Evolutionary conservation across 202 grass and related monocot genomes (phyloP).

Genomic region (Zizania palustris): DNA sequence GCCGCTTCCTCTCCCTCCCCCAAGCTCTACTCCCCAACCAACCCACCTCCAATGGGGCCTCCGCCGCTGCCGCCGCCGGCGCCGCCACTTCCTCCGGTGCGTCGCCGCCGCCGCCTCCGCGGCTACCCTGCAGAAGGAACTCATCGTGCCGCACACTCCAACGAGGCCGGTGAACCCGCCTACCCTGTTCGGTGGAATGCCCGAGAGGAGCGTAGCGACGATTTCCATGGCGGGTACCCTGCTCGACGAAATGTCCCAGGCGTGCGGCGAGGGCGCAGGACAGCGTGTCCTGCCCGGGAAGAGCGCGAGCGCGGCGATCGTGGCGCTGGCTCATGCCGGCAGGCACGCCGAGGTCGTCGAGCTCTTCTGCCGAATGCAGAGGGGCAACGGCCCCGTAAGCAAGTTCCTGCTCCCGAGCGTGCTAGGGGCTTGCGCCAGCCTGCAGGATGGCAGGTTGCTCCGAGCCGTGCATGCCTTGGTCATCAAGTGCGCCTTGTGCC

Average conservation of each 20-base stretch:
- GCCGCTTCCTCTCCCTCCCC: constrained; percentile 17
- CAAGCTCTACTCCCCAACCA: constrained; percentile 16
- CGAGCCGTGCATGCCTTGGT: constrained; percentile 40
- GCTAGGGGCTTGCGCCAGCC: constrained; percentile 37
- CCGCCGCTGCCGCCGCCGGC: constrained; percentile 7
- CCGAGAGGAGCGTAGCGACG: constrained; percentile 4
- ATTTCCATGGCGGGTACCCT: background rate
- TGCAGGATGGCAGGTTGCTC: constrained; percentile 42
- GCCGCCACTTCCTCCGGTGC: constrained; percentile 27
- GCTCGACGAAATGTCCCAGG: constrained; percentile 18
- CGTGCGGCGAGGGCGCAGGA: background rate
- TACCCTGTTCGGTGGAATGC: constrained; percentile 39
- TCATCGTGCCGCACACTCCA: background rate
- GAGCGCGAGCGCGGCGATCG: constrained; percentile 41
- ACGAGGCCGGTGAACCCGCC: constrained; percentile 3
- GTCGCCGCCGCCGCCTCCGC: constrained; percentile 17
- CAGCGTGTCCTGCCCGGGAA: constrained; percentile 25
- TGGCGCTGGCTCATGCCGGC: constrained; percentile 48
- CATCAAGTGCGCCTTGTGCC: constrained; percentile 43
- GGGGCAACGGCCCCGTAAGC: constrained; percentile 18
- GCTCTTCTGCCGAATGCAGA: constrained; percentile 45
- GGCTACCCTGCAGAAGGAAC: constrained; percentile 29
- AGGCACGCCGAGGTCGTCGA: constrained; percentile 40
- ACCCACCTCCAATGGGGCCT: constrained; percentile 26
- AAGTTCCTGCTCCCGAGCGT: constrained; percentile 55